These are phyloP conservation scores for Fusarium subglutinans DNA, from an alignment of 2,329 filamentous ascomycete species.

Conservation along the genomic window DNA sequence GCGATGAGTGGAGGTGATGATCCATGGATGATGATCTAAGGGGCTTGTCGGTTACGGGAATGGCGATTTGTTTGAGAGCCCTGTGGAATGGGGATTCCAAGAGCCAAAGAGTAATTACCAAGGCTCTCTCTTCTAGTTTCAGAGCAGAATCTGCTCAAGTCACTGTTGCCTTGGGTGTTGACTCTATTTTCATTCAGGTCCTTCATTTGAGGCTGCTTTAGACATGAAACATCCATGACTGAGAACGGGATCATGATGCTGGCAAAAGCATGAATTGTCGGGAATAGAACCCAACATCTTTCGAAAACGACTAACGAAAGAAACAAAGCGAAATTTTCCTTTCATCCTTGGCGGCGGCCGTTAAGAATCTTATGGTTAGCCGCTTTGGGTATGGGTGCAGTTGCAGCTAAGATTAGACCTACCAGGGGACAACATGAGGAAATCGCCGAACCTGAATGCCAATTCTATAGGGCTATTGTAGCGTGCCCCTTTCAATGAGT, in stretches of 20 bases:
- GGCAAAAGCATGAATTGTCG: background rate
- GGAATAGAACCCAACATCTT: constrained; percentile 9
- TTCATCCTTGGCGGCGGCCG: constrained; percentile 3
- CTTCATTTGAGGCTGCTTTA: background rate
- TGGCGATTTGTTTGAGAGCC: background rate
- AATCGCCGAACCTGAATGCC: constrained; percentile 22
- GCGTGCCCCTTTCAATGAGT: background rate
- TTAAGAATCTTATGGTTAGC: constrained; percentile 1
- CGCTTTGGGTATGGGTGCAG: constrained; percentile 27
- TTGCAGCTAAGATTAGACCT: constrained; percentile 12
- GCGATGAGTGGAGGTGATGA: constrained; percentile 1
- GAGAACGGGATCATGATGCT: background rate
- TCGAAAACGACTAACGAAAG: background rate
- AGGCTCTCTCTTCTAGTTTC: background rate
- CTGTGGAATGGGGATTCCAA: background rate
- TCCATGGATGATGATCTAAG: constrained; percentile 17
- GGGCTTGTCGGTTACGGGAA: constrained; percentile 20
- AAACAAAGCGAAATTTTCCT: constrained; percentile 5
- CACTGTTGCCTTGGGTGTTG: background rate
- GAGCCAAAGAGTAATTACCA: background rate
- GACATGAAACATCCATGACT: constrained; percentile 16
- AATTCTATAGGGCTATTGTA: constrained; percentile 19
- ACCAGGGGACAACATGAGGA: constrained; percentile 17
- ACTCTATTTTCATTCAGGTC: background rate
- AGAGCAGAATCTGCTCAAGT: background rate